These are phyloP conservation scores for Datisca glomerata DNA, from an alignment of 306 rosid species.

Conservation along the genomic window DNA sequence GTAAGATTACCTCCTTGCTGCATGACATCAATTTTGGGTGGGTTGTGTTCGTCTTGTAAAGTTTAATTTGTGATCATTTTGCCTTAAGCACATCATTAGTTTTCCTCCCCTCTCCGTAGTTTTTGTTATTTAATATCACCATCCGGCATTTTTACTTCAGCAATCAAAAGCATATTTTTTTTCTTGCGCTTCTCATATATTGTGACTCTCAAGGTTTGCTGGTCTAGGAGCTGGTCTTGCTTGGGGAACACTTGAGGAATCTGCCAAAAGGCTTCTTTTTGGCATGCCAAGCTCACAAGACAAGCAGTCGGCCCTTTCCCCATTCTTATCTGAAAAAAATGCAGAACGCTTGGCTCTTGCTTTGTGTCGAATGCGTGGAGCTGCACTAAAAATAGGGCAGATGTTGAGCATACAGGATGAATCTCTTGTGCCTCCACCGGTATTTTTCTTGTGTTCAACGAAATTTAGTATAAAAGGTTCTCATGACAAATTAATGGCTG, in stretches of 20 bases:
- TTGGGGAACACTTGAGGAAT: conserved; percentile 93
- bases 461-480: no score
- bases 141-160: no score
- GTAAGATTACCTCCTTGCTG: no score
- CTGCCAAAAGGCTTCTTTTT: conserved; percentile 70
- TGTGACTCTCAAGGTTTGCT: conserved; percentile 41
- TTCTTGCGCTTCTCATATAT: background rate
- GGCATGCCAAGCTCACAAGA: conserved; percentile 33
- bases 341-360: conserved; percentile 88
- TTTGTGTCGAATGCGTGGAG: conserved; percentile 92
- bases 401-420: conserved; percentile 97
- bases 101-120: no score
- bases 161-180: background rate
- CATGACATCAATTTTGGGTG: no score
- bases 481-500: no score
- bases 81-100: no score
- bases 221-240: conserved; percentile 93
- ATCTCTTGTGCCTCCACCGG: conserved; percentile 90
- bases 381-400: conserved; percentile 91
- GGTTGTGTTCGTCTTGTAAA: no score
- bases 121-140: background rate
- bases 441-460: no score
- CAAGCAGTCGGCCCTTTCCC: conserved; percentile 42
- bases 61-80: no score
- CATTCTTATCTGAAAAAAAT: conserved; percentile 64